These are phyloP conservation scores for Zymoseptoria crescenta DNA, from an alignment of 2,329 filamentous ascomycete species.

Conservation along the genomic window DNA sequence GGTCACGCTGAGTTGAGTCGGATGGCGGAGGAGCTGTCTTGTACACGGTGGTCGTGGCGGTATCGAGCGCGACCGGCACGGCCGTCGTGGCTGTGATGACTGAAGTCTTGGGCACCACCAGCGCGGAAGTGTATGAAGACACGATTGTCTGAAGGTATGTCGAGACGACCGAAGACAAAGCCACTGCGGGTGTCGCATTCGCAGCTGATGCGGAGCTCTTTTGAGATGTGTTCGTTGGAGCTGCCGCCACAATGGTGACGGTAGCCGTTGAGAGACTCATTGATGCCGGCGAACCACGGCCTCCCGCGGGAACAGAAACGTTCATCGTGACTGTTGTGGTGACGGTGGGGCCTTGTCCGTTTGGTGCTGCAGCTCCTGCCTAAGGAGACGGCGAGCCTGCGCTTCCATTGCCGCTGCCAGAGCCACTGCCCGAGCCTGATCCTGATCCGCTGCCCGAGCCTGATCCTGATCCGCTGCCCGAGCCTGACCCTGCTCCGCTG, in stretches of 20 bases:
- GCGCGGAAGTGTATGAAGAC: not conserved
- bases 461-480: slow-evolving; percentile 5
- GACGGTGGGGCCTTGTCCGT: not conserved
- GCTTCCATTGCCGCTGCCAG: not conserved
- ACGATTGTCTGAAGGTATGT: not conserved
- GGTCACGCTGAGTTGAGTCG: not conserved
- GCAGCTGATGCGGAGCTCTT: not conserved
- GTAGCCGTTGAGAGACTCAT: not conserved
- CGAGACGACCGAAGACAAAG: not conserved
- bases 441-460: slow-evolving; percentile 7
- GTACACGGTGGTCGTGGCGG: not conserved
- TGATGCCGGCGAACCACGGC: not conserved
- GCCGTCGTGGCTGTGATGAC: not conserved
- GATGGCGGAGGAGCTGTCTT: not conserved
- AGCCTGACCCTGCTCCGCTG: slow-evolving; percentile 1
- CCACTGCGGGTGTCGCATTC: not conserved
- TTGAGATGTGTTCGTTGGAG: not conserved
- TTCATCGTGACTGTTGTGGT: slow-evolving; percentile 1
- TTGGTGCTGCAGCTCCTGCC: not conserved
- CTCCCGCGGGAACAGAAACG: not conserved
- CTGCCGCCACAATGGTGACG: not conserved
- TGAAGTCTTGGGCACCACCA: not conserved
- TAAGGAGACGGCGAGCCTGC: not conserved
- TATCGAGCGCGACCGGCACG: not conserved
- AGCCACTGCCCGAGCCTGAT: no score